Percentiles rank a stretch among this genome's conserved stretches.
phyloP scores from a whole-genome alignment of 495 filamentous ascomycete species.

The Xylaria cubensis region DNA sequence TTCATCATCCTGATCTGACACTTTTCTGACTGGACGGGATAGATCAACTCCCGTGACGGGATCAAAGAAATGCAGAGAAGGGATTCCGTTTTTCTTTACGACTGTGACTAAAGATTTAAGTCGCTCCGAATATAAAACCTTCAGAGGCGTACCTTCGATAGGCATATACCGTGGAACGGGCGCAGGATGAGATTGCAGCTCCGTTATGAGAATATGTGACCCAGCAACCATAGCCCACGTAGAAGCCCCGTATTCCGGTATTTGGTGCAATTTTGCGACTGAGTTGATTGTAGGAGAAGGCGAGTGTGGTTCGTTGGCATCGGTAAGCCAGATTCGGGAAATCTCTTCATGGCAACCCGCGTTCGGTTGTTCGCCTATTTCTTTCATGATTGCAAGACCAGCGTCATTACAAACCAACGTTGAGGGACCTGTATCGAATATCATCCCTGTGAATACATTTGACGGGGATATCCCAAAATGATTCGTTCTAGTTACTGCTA shows the following conservation, averaged over 20 bases:
- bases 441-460: slow-evolving; percentile 31
- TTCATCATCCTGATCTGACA: slow-evolving; percentile 37
- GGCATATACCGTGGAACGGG: slow-evolving; percentile 59
- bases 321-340: slow-evolving; percentile 49
- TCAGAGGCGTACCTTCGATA: slow-evolving; percentile 57
- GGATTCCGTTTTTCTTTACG: slow-evolving; percentile 44
- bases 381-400: slow-evolving; percentile 36
- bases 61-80: slow-evolving; percentile 55
- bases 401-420: slow-evolving; percentile 36
- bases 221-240: slow-evolving; percentile 51
- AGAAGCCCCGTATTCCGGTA: slow-evolving; percentile 34
- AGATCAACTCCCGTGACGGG: slow-evolving; percentile 54
- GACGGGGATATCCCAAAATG: slow-evolving; percentile 32
- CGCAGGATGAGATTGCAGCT: slow-evolving; percentile 53
- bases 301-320: slow-evolving; percentile 41
- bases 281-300: slow-evolving; percentile 41
- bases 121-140: slow-evolving; percentile 58
- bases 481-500: slow-evolving; percentile 8
- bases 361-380: slow-evolving; percentile 7
- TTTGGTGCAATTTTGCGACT: slow-evolving; percentile 37
- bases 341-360: slow-evolving; percentile 32
- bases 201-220: slow-evolving; percentile 55
- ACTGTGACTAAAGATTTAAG: slow-evolving; percentile 61
- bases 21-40: slow-evolving; percentile 41
- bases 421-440: slow-evolving; percentile 27